Evolutionary conservation across 1,284 basidiomycete genomes (phyloP).

Genomic region (Golubevia sp.): DNA sequence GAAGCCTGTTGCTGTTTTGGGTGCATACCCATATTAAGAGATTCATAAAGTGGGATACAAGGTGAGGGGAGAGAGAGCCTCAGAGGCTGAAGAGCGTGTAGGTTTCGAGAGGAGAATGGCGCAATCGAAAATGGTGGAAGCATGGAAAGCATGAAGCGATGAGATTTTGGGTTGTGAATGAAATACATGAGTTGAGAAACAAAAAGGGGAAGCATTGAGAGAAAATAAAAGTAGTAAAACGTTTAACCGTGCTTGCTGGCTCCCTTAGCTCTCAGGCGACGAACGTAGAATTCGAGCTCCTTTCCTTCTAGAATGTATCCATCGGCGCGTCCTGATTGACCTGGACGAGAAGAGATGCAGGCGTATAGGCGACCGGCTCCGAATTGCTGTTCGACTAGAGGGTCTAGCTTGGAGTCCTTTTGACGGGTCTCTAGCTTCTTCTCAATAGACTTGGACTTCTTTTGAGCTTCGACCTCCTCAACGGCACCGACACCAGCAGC

Average conservation of each 20-base stretch:
- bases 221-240: neutral
- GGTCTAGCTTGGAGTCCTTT: conserved; percentile 53
- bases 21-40: no score
- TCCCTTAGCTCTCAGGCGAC: conserved; percentile 8
- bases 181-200: neutral
- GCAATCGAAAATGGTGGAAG: no score
- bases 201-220: neutral
- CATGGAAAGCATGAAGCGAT: no score
- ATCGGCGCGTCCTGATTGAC: conserved; percentile 55
- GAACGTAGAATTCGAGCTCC: conserved; percentile 45
- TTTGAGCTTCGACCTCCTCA: conserved; percentile 32
- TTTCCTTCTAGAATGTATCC: conserved; percentile 60
- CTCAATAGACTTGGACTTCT: conserved; percentile 44
- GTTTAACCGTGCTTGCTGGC: neutral
- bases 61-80: no score
- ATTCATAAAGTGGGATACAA: no score
- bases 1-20: no score
- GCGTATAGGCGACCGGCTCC: conserved; percentile 59
- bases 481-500: conserved; percentile 41
- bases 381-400: conserved; percentile 61
- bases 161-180: no score
- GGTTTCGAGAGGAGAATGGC: no score
- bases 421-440: conserved; percentile 49
- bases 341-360: conserved; percentile 52
- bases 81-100: no score